phyloP scores from a whole-genome alignment of 2,329 filamentous ascomycete genomes.

The Venturia oleaginea region DNA sequence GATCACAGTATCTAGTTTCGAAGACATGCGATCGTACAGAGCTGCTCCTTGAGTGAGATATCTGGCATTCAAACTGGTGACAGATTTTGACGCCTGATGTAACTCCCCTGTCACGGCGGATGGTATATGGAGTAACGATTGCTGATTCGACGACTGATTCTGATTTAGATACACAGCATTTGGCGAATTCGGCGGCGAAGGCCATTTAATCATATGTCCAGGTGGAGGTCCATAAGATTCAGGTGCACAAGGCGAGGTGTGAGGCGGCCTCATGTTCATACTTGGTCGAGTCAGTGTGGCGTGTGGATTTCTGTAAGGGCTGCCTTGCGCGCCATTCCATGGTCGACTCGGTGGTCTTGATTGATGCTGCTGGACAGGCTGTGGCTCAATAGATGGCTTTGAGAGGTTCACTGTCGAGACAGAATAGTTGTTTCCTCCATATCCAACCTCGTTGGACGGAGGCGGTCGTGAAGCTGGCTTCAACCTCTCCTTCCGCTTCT shows the following conservation, averaged over 20 bases:
- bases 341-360: not conserved
- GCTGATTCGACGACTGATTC: not conserved
- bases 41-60: constrained; percentile 32
- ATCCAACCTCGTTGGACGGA: not conserved
- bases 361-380: not conserved
- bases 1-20: constrained; percentile 58
- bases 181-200: not conserved
- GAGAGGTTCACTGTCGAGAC: not conserved
- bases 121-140: constrained; percentile 5
- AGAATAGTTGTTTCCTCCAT: not conserved
- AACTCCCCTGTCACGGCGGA: constrained; percentile 3
- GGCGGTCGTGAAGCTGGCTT: not conserved
- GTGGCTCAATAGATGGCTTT: not conserved
- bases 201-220: not conserved
- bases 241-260: not conserved
- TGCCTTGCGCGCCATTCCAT: not conserved
- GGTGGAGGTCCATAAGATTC: not conserved
- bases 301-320: not conserved
- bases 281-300: not conserved
- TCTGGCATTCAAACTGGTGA: constrained; percentile 15
- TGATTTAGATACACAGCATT: not conserved
- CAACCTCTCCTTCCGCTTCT: not conserved
- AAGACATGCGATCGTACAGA: constrained; percentile 51
- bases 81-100: constrained; percentile 11
- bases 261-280: not conserved